A percentile compares a stretch with the other conserved stretches of the same genome.
phyloP scores from a whole-genome alignment of 345 rosid species.

The Rhodamnia rubescens region DNA sequence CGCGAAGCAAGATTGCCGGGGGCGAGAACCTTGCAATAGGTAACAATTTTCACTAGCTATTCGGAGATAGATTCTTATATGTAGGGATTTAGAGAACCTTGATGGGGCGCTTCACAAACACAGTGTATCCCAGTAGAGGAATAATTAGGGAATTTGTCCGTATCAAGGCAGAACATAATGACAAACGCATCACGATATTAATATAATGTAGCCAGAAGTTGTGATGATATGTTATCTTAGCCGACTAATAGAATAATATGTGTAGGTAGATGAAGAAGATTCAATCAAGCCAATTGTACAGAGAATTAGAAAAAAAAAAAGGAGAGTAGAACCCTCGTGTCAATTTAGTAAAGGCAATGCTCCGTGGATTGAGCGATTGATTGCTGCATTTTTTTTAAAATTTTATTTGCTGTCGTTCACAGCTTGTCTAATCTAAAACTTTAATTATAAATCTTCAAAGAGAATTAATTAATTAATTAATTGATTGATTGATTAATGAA shows the following conservation, averaged over 20 bases:
- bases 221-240: not conserved
- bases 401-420: not conserved
- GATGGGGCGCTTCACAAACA: not conserved
- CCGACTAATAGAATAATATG: not conserved
- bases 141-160: not conserved
- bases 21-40: not conserved
- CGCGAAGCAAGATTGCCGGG: not conserved
- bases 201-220: not conserved
- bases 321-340: not conserved
- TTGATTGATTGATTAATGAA: not conserved
- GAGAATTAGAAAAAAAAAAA: not conserved
- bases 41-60: not conserved
- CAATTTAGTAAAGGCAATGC: not conserved
- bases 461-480: not conserved
- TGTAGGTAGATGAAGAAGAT: not conserved
- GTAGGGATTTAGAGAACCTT: not conserved
- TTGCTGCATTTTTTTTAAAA: not conserved
- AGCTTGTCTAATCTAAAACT: not conserved
- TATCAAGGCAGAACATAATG: not conserved
- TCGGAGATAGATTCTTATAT: not conserved
- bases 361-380: not conserved
- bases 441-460: not conserved
- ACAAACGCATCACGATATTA: not conserved
- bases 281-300: not conserved
- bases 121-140: not conserved